Base-by-base conservation (phyloP, 1,284 basidiomycete genomes). In the Violaceomyces palustris region DNA sequence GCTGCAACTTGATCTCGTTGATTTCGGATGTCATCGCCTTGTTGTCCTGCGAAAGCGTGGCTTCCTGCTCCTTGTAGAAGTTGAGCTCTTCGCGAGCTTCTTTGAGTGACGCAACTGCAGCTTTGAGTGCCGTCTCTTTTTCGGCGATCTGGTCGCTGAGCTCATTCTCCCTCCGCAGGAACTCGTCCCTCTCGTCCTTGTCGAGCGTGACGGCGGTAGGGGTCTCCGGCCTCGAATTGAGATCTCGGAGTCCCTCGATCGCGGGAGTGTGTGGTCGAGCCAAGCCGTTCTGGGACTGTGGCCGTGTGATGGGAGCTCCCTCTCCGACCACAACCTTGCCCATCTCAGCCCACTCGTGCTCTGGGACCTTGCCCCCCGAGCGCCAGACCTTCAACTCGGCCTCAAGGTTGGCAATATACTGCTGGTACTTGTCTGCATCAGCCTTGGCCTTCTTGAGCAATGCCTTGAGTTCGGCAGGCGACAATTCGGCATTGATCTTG, bases 151-250 rank as follows among this genome's bases (percentile, higher is more conserved):
- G 81, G 75, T 99, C 93, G 55, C 84, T 90, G 48, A 99, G 80
- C 75, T 99, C 93, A 70, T 98, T 98, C 80, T 99, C 94, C 49
- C 93, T 78, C 72, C 83, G 84, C 75, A 99, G 77, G 81, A 97
- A 98, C 53, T 98, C 93, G 57, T 99, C 93, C 55, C 91, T 79
- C 76, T 99, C 93, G 70, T 98, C 94, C 78, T 92, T 91, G 60
- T 94, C 91, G 64, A 97, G 74, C 11, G 83, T 83, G 28, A 87
- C 80, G 27, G 85, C 83, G 14, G 86, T 88, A 12, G 90, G 91
- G 8, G 74, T 75, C 17, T 70, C 67, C 21, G 74, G 73, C 21
- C 73, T 45, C 22, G 67, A 66, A 5, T 85, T 83, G 10, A 80
- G 77, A 17, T 74, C 71, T 32, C 84, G 79, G 33, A 91, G 77